Base-by-base conservation (phyloP, 306 rosid genomes). In the Malus asiatica region DNA sequence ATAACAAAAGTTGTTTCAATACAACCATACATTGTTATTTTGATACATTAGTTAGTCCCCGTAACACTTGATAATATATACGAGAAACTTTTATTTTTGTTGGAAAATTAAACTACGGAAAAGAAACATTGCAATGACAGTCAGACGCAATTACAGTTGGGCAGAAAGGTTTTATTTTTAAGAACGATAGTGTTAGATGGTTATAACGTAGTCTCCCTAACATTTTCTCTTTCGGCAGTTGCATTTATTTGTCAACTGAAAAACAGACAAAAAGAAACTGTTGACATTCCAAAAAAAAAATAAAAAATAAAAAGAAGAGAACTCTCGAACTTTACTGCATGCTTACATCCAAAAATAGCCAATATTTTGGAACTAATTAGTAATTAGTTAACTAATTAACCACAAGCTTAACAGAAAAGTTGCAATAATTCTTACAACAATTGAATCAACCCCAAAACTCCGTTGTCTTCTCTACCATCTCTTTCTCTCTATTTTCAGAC, bases 401-500 rank as follows among this genome's bases (percentile, higher is more conserved):
- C 53, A 57, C 53, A 32, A n/a, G 4, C 0, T 15, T 2, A 58
- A 58, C 57, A 16, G 19, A 73, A 73, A 60, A 16, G 3, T 38
- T 20, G 22, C 9, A 38, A 22, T 27, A 63, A 59, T 46, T 42
- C 14, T 42, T 59, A 60, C 33, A 19, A 5, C 48, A 42, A 73
- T 25, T 23, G 42, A 60, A 73, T 40, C 22, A n/a, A 19, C 29
- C 7, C 51, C 38, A 20, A 20, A 71, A 20, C 42, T 23, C 6
- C 25, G 32, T 32, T 25, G 27, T 59, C 40, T 15, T 72, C 66
- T 38, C 67, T 15, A 58, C 67, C 53, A 57, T 72, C 40, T 73
- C 76, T 27, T 40, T 48, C 3, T 35, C 68, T 40, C 58, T 42
- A 73, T 60, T 72, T 35, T 57, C 25, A 72, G 76, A 32, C 35